Evolutionary conservation across 495 filamentous ascomycete species (phyloP).

Genomic region (Umbilicaria muhlenbergii): DNA sequence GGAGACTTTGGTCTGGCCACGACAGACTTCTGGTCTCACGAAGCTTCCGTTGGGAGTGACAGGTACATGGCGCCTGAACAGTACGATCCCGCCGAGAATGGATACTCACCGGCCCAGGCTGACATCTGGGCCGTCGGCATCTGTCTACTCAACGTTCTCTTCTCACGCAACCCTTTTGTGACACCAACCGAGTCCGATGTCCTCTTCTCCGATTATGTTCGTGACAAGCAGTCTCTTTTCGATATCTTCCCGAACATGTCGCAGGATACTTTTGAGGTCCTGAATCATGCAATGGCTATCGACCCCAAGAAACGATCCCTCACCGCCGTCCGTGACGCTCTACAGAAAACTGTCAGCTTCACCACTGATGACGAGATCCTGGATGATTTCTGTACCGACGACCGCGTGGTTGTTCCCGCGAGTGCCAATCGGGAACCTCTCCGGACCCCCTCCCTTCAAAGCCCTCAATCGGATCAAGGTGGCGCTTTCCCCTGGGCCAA

Average conservation of each 20-base stretch:
- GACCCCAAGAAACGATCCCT: constrained; percentile 85
- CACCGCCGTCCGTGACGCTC: constrained; percentile 53
- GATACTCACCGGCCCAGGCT: constrained; percentile 86
- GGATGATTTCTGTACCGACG: constrained; percentile 87
- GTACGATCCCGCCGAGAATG: constrained; percentile 68
- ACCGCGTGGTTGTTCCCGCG: constrained; percentile 53
- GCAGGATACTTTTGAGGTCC: constrained; percentile 87
- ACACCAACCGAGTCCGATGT: constrained; percentile 74
- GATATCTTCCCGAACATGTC: constrained; percentile 98
- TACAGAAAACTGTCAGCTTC: constrained; percentile 71
- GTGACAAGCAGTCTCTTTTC: constrained; percentile 86
- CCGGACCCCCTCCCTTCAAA: constrained; percentile 87
- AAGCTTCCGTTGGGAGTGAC: constrained; percentile 87
- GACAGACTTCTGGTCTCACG: constrained; percentile 69
- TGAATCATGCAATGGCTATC: constrained; percentile 72
- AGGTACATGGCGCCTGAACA: constrained; percentile 99
- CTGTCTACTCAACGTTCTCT: constrained; percentile 88
- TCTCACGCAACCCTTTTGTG: constrained; percentile 88
- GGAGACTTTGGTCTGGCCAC: constrained; percentile 93
- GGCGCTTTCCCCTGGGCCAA: constrained; percentile 94
- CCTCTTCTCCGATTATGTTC: constrained; percentile 79
- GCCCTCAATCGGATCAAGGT: constrained; percentile 60
- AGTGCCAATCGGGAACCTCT: constrained; percentile 89
- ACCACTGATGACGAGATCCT: constrained; percentile 82
- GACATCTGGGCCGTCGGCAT: constrained; percentile 96